Base-by-base conservation (phyloP, 1,139 yeast genomes). In the Hansenula sp. region DNA sequence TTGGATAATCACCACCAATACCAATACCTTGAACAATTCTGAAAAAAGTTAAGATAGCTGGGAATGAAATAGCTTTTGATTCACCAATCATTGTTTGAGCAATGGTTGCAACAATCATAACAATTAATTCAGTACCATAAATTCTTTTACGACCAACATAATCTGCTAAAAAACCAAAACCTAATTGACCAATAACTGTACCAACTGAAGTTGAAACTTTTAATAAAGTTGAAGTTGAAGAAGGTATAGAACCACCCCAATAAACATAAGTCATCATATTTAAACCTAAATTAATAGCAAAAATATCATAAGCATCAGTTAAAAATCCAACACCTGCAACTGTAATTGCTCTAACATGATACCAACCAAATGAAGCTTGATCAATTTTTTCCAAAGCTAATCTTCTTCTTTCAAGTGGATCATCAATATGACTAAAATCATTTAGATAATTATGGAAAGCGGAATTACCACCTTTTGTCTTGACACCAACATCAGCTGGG, bases 1-100 rank as follows among this genome's bases (percentile, higher is more conserved):
- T 79, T 56, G 98, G 98, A 68, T 92, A 92, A 69, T 92, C 98
- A 75, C 97, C 98, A 71, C 98, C 98, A 58, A 92, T 94, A 80
- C 98, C 98, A 56, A 92, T 81, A 71, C 96, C 96, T 87, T 82
- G 82, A 47, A 85, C 59, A 50, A 86, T 79, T 77, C 95, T 82
- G 66, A 79, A 79, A 53, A 82, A 79, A n/a, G 81, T 66, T 49
- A 86, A 71, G 41, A 84, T 71, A 39, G 90, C 95, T 38, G 77
- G 78, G 56, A 86, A 83, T 61, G 72, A 74, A 48, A 86, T 65
- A 47, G 83, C 90, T 26, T 86, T 77, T 22, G 94, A 75, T 8
- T 63, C 52, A 56, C 94, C 95, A 41, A 82, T 52, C 46, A 76
- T 65, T 74, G 82, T 85, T 73, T 79, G 96, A 60, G 86, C 69